Evolutionary conservation across 228 moss, liverwort and hornwort genomes (phyloP).

Genomic region (Sphagnum magellanicum): DNA sequence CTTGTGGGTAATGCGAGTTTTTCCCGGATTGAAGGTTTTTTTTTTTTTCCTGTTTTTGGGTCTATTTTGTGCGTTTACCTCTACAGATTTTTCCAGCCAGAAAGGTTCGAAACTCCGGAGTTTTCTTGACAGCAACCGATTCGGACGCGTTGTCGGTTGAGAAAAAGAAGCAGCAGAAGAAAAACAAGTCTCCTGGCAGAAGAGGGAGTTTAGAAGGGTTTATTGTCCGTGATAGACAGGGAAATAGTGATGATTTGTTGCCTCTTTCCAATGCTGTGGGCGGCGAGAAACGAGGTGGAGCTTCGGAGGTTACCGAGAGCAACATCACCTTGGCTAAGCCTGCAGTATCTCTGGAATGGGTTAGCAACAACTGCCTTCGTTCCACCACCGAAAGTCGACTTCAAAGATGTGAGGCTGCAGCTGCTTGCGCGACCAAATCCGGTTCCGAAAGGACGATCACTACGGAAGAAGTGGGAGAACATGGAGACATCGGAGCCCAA

Average conservation of each 20-base stretch:
- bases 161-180: conserved; percentile 22
- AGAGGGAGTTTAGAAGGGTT: conserved; percentile 71
- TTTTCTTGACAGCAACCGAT: conserved; percentile 17
- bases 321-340: conserved; percentile 21
- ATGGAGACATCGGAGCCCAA: conserved; percentile 1
- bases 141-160: conserved; percentile 14
- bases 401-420: conserved; percentile 21
- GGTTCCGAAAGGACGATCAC: conserved; percentile 5
- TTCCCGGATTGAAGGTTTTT: background rate
- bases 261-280: conserved; percentile 10
- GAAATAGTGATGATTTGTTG: background rate
- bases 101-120: conserved; percentile 24
- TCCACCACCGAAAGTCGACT: conserved; percentile 33
- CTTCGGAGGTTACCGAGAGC: conserved; percentile 6
- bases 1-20: background rate
- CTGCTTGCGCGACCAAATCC: conserved; percentile 13
- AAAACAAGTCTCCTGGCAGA: conserved; percentile 45
- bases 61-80: too few relatives aligned
- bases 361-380: conserved; percentile 12
- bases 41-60: conserved; percentile 8
- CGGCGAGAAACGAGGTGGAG: conserved; percentile 15
- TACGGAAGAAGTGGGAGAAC: conserved; percentile 8
- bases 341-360: conserved; percentile 15
- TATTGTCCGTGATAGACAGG: conserved; percentile 29
- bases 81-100: conserved; percentile 49